phyloP scores from a whole-genome alignment of 2,329 filamentous ascomycete genomes.

The Cercospora sp. region DNA sequence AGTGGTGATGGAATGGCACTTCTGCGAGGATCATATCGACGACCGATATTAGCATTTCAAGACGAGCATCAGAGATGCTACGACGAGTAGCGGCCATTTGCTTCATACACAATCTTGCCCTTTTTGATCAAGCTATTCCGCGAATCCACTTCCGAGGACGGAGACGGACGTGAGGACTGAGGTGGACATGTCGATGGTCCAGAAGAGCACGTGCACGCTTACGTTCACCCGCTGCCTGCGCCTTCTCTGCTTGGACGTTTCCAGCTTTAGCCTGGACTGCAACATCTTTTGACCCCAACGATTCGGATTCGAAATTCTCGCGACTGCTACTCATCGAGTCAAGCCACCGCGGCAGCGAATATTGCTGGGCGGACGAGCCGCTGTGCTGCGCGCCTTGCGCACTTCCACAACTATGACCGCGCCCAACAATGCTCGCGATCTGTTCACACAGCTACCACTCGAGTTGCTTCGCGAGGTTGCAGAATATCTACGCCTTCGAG shows the following conservation, averaged over 20 bases:
- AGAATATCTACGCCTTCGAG: neutral
- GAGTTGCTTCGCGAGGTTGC: neutral
- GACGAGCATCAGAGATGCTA: too few species aligned
- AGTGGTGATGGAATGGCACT: neutral
- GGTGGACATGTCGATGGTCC: too few species aligned
- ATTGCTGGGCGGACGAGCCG: too few species aligned
- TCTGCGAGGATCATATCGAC: neutral
- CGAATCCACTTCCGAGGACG: too few species aligned
- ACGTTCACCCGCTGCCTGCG: neutral
- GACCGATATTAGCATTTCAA: too few species aligned
- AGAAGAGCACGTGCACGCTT: neutral
- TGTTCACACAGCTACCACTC: neutral
- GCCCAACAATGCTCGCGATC: neutral
- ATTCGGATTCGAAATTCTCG: neutral
- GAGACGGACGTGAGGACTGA: too few species aligned
- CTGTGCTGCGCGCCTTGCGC: neutral
- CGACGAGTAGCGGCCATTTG: too few species aligned
- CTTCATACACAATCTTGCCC: too few species aligned
- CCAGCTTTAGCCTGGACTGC: too few species aligned
- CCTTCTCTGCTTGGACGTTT: neutral
- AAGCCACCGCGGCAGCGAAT: too few species aligned
- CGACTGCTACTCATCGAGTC: neutral
- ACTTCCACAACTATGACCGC: neutral
- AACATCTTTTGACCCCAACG: neutral
- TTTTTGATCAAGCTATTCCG: too few species aligned